phyloP scores from a whole-genome alignment of 345 rosid species.

The Pelargonium nanum region DNA sequence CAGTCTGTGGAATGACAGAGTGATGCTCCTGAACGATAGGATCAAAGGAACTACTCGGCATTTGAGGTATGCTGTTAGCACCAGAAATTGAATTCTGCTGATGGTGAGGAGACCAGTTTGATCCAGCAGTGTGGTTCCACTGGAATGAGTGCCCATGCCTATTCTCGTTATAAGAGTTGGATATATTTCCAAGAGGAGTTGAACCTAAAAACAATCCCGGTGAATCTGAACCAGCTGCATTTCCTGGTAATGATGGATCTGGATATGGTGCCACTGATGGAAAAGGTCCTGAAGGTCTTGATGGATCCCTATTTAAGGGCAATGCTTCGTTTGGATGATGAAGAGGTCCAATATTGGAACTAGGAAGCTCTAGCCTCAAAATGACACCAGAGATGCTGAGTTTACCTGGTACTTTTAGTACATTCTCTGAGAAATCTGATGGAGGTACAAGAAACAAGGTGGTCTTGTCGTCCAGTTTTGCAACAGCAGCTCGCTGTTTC shows the following conservation, averaged over 20 bases:
- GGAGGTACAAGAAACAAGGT: slow-evolving; percentile 96
- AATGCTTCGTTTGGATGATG: slow-evolving; percentile 24
- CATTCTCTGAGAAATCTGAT: slow-evolving; percentile 85
- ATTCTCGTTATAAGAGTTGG: slow-evolving; percentile 21
- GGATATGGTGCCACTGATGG: slow-evolving; percentile 27
- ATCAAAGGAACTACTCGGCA: slow-evolving; percentile 11
- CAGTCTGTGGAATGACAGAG: no score
- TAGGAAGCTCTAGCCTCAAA: slow-evolving; percentile 51
- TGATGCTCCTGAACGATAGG: neutral
- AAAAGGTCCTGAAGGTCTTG: slow-evolving; percentile 19
- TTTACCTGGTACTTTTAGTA: slow-evolving; percentile 85
- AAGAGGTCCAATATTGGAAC: slow-evolving; percentile 33
- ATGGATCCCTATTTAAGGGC: slow-evolving; percentile 31
- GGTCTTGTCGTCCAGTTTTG: slow-evolving; percentile 80
- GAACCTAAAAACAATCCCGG: no score
- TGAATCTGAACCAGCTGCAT: no score
- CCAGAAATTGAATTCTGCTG: no score
- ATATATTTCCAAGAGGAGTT: neutral
- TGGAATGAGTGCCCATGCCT: no score
- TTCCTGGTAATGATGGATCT: no score
- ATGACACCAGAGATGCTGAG: slow-evolving; percentile 90
- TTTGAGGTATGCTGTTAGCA: no score
- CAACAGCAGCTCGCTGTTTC: slow-evolving; percentile 92
- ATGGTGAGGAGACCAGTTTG: slow-evolving; percentile 32
- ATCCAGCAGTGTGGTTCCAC: no score